These are phyloP conservation scores for Zelopaecilomyces penicillatus DNA, from an alignment of 2,329 filamentous ascomycete species.

Conservation along the genomic window DNA sequence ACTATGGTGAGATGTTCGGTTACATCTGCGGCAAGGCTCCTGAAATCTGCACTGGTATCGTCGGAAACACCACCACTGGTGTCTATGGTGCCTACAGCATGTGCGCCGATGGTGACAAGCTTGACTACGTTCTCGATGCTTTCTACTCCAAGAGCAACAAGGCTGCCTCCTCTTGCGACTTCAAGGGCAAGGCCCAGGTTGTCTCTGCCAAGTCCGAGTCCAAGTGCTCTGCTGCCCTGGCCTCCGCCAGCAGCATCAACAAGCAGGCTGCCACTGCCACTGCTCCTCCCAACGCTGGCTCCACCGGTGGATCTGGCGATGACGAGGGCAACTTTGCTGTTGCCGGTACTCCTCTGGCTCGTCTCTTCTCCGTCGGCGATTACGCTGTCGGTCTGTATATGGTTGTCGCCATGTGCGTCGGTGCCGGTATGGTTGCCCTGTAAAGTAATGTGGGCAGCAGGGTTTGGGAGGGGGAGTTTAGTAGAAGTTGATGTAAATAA, in stretches of 20 bases:
- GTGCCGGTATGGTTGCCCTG: conserved; percentile 45
- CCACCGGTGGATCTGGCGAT: conserved; percentile 14
- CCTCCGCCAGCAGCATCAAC: conserved; percentile 53
- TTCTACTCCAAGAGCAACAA: conserved; percentile 57
- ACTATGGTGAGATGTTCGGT: conserved; percentile 62
- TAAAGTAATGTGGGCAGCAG: conserved; percentile 23
- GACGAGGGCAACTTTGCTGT: conserved; percentile 28
- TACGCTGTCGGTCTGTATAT: conserved; percentile 43
- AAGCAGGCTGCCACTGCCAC: conserved; percentile 39
- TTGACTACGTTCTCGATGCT: conserved; percentile 64
- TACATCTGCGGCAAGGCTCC: conserved; percentile 57
- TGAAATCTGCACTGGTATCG: conserved; percentile 58
- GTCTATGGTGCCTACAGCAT: conserved; percentile 71
- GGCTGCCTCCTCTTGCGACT: conserved; percentile 56
- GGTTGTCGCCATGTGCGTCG: conserved; percentile 42
- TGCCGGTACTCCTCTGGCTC: conserved; percentile 26
- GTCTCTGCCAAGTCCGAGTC: conserved; percentile 39
- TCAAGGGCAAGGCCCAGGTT: conserved; percentile 56
- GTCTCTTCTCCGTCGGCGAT: conserved; percentile 37
- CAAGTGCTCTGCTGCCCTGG: conserved; percentile 51
- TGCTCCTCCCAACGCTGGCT: conserved; percentile 19
- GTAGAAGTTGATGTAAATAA: too few relatives aligned
- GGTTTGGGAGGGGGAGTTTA: too few relatives aligned
- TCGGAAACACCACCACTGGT: conserved; percentile 56
- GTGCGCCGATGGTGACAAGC: conserved; percentile 62